Evolutionary conservation across 73 alveolate genomes (phyloP), one percentile per base, ranked within the genome.

Genomic region (Symbiodinium natans): DNA sequence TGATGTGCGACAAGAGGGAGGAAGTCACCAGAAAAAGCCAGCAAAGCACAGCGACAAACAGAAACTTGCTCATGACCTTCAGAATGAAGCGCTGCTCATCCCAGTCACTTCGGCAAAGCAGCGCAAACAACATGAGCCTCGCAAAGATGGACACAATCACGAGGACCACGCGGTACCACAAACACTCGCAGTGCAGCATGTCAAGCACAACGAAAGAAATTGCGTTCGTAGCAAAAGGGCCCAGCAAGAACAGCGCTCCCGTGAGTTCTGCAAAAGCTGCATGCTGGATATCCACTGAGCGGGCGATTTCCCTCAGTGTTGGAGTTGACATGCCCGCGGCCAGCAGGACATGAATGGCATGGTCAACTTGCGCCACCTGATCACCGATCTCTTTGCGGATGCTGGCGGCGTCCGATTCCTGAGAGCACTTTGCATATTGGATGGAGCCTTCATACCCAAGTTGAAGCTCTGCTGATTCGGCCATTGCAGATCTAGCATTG

Each of bases 51-150:
- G 89, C 54, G 38, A 82, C 33, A 38, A 21, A 82, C 38, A 40
- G 19, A 68, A 38, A 74, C 85, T 82, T 82, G 89, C 33, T 82
- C 89, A 82, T 82, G 68, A 82, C 40, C 89, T 82, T 82, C 59
- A 82, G 59, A 21, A 82, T 82, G 63, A 82, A 82, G 89, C 89
- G 89, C 38, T 82, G 89, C 89, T 82, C 89, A 21, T 82, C 89
- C 89, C 89, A 39, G 41, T 38, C 40, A 4, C 89, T 82, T 8
- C 63, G 38, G 40, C 59, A 29, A 11, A 82, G 89, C 89, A 10
- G 40, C 36, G 40, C 68, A 39, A 82, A 82, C 34, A 82, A 59
- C 39, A 82, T 15, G 63, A 82, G 21, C 38, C 89, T 40, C 6
- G 89, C 17, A 15, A 82, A 33, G 39, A 82, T 11, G 40, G 89